These are phyloP conservation scores for Penicillium samsonianum DNA, from an alignment of 495 filamentous ascomycete genomes.

Conservation along the genomic window DNA sequence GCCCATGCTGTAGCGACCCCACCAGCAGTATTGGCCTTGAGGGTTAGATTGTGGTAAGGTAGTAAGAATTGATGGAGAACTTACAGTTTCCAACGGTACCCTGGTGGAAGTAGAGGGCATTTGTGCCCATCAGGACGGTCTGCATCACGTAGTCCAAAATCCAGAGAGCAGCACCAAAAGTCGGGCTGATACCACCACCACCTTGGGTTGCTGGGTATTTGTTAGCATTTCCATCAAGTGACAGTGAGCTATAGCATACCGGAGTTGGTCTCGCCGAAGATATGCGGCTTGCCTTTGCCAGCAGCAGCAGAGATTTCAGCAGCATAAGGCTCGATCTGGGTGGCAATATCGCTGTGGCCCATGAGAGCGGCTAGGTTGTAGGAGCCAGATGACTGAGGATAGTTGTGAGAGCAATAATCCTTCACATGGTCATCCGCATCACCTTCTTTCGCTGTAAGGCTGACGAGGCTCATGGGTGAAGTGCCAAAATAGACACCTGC, in stretches of 20 bases:
- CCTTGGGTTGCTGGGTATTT: constrained; percentile 30
- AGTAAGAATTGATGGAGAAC: background rate
- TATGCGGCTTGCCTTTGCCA: constrained; percentile 50
- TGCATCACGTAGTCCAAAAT: constrained; percentile 61
- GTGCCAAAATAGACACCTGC: constrained; percentile 60
- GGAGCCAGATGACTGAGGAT: constrained; percentile 53
- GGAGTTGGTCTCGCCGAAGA: constrained; percentile 62
- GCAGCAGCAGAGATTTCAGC: constrained; percentile 51
- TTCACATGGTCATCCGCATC: constrained; percentile 51
- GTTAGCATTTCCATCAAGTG: constrained; percentile 1
- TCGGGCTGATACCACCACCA: constrained; percentile 52
- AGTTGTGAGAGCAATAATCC: constrained; percentile 61
- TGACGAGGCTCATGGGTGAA: constrained; percentile 51
- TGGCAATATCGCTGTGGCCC: constrained; percentile 51
- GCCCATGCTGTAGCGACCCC: constrained; percentile 56
- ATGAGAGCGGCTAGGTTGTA: constrained; percentile 44
- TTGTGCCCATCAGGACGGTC: constrained; percentile 47
- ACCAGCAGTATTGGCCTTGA: constrained; percentile 59
- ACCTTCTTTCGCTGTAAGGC: constrained; percentile 51
- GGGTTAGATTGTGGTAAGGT: background rate
- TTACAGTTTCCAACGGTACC: constrained; percentile 59
- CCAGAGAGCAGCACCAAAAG: constrained; percentile 61
- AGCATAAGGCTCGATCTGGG: constrained; percentile 49
- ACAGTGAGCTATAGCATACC: constrained; percentile 30
- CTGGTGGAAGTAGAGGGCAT: constrained; percentile 58